These are phyloP conservation scores for Starmerella apicola DNA, from an alignment of 805 yeast species.

Conservation along the genomic window DNA sequence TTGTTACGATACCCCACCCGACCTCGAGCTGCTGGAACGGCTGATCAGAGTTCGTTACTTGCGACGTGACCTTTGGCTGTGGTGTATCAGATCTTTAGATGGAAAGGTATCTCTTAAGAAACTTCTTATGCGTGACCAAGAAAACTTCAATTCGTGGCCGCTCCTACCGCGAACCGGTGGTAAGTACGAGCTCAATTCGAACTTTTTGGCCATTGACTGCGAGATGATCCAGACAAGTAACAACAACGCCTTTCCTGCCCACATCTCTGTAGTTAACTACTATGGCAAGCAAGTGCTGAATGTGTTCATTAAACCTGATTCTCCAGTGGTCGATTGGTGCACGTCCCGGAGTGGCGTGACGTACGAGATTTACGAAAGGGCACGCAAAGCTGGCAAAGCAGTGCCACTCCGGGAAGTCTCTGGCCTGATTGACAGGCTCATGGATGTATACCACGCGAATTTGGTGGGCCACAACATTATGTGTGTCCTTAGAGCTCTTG, in stretches of 20 bases:
- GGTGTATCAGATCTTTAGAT: too few relatives aligned
- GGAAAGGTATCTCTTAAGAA: too few relatives aligned
- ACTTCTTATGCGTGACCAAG: too few relatives aligned
- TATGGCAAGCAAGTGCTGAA: conserved; percentile 49
- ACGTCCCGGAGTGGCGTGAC: conserved; percentile 84
- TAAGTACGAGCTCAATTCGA: too few relatives aligned
- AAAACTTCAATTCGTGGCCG: too few relatives aligned
- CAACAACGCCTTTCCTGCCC: conserved; percentile 44
- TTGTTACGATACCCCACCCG: too few relatives aligned
- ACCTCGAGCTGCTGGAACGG: too few relatives aligned
- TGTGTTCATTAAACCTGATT: conserved; percentile 62
- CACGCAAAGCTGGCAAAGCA: too few relatives aligned
- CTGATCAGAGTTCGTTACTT: too few relatives aligned
- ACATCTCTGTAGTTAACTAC: conserved; percentile 62
- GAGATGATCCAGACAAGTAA: conserved; percentile 70
- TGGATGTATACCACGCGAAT: conserved; percentile 37
- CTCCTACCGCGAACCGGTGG: too few relatives aligned
- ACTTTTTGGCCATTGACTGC: conserved; percentile 62
- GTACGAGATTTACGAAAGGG: conserved; percentile 44
- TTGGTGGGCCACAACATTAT: conserved; percentile 84
- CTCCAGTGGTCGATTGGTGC: conserved; percentile 59
- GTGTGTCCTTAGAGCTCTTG: conserved; percentile 58
- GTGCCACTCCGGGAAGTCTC: too few relatives aligned
- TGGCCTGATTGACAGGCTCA: conserved; percentile 43
- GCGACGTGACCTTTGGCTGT: too few relatives aligned